Base-by-base conservation (phyloP, 2,329 filamentous ascomycete species). In the Cladophialophora psammophila region DNA sequence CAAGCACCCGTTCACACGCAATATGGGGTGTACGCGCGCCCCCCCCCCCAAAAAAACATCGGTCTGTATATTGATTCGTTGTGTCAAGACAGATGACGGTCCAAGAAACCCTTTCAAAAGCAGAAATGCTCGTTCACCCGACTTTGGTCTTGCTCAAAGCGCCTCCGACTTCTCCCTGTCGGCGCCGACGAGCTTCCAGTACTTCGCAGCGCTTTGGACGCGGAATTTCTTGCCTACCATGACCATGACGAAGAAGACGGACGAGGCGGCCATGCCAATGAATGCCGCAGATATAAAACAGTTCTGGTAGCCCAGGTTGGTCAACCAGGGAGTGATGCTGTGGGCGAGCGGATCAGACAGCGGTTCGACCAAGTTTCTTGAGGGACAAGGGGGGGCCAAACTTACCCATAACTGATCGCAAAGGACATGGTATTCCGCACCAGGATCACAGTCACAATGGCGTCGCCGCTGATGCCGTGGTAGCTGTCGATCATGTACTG, bases 381-480 rank as follows among this genome's bases (percentile, higher is more conserved):
- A 26, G 2, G 26, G 38, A 40, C 8, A 32, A 13, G 20, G 10
- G 20, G 36, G 18, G 31, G 18, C 26, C 26, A 26, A 26, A 34
- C 62, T 54, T 32, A 64, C 61, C 65, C 65, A 50, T 67, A 67
- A n/a, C 79, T 78, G 42, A 85, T 78, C 2, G 81, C 82, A 71
- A 84, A 84, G 31, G 76, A 78, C 80, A 84, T 83, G 1, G 81
- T 84, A 66, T 85, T 85, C 5, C 83, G 75, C 5, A 82, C 74
- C 1, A 85, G 70, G 40, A 85, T 85, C 10, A 85, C 82, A 1
- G 82, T 82, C 7, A 83, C 80, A 65, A 85, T 81, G 0, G 83
- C 81, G 70, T 85, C 83, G 0, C 82, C 83, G 53, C 78, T 78
- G 7, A 85, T 72, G 6, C 81, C 83, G 34, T 80, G 79, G 66